Conservation (phyloP, 2,329 filamentous ascomycete genomes). For the Aspergillus viridinutans region DNA sequence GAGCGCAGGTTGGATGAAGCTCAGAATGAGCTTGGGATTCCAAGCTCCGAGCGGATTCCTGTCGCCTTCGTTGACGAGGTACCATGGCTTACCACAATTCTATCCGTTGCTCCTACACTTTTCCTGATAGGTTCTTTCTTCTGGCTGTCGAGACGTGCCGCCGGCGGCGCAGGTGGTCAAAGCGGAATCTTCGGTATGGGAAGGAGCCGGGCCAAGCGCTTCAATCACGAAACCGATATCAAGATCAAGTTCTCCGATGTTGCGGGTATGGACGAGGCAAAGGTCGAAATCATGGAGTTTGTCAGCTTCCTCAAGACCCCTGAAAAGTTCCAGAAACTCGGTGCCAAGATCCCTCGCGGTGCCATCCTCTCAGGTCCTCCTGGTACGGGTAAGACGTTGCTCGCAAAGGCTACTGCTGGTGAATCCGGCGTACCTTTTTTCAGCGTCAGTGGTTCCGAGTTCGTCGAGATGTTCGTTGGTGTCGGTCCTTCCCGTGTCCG, state of each 20-base stretch:
- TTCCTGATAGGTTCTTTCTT: constrained; percentile 79
- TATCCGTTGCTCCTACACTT: constrained; percentile 82
- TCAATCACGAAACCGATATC: constrained; percentile 94
- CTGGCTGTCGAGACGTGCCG: constrained; percentile 73
- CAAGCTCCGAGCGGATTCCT: constrained; percentile 81
- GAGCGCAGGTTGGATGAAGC: constrained; percentile 84
- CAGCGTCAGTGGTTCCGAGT: constrained; percentile 96
- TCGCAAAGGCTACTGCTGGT: constrained; percentile 95
- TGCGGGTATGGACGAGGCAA: constrained; percentile 96
- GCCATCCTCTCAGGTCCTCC: constrained; percentile 96
- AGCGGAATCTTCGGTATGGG: constrained; percentile 93
- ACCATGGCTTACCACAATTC: constrained; percentile 64
- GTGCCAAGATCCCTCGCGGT: constrained; percentile 95
- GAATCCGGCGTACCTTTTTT: constrained; percentile 97
- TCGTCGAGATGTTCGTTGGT: constrained; percentile 99
- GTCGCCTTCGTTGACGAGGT: constrained; percentile 81
- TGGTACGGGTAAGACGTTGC: constrained; percentile 94
- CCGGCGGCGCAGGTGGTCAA: constrained; percentile 59
- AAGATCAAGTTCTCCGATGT: constrained; percentile 98
- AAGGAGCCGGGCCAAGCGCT: constrained; percentile 91
- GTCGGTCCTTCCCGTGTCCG: constrained; percentile 93
- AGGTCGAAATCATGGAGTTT: constrained; percentile 98
- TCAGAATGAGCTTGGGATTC: constrained; percentile 82
- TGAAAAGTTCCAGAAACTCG: constrained; percentile 84
- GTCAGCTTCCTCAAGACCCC: constrained; percentile 95